Evolutionary conservation across 768 basidiomycete species (phyloP).

Genomic region (Suillus plorans): DNA sequence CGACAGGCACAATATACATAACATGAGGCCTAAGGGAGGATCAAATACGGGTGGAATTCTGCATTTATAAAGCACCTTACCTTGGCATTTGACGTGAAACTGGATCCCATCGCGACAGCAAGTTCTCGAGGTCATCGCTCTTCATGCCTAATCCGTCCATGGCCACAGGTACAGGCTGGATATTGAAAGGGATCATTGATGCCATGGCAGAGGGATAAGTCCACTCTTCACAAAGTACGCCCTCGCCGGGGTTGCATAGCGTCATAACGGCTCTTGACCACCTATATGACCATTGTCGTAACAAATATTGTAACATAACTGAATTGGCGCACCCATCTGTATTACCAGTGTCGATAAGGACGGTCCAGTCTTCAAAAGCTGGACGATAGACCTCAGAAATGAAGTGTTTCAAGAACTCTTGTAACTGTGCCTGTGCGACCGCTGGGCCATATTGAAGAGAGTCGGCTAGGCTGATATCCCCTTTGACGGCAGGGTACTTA

Average conservation of each 20-base stretch:
- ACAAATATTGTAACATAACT: slow-evolving; percentile 7
- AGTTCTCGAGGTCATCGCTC: slow-evolving; percentile 54
- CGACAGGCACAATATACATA: slow-evolving; percentile 76
- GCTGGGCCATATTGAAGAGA: slow-evolving; percentile 66
- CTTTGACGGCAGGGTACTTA: slow-evolving; percentile 51
- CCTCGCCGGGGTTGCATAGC: slow-evolving; percentile 67
- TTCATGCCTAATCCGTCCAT: slow-evolving; percentile 75
- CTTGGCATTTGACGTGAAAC: slow-evolving; percentile 52
- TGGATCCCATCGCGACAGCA: slow-evolving; percentile 69
- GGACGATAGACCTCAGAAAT: slow-evolving; percentile 47
- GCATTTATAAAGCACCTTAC: slow-evolving; percentile 31
- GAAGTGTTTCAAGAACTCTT: slow-evolving; percentile 35
- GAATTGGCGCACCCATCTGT: slow-evolving; percentile 52
- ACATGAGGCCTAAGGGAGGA: slow-evolving; percentile 55
- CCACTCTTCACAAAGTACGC: slow-evolving; percentile 65
- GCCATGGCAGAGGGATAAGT: slow-evolving; percentile 65
- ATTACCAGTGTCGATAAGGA: slow-evolving; percentile 62
- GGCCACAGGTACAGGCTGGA: slow-evolving; percentile 52
- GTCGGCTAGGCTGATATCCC: slow-evolving; percentile 56
- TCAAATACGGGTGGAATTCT: not conserved
- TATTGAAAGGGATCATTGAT: slow-evolving; percentile 32
- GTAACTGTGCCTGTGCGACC: slow-evolving; percentile 23
- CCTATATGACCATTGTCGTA: slow-evolving; percentile 15
- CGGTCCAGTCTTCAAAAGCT: slow-evolving; percentile 58
- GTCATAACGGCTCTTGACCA: slow-evolving; percentile 59